phyloP scores from a whole-genome alignment of 1,139 yeast species.

The Ogataea hybrid region DNA sequence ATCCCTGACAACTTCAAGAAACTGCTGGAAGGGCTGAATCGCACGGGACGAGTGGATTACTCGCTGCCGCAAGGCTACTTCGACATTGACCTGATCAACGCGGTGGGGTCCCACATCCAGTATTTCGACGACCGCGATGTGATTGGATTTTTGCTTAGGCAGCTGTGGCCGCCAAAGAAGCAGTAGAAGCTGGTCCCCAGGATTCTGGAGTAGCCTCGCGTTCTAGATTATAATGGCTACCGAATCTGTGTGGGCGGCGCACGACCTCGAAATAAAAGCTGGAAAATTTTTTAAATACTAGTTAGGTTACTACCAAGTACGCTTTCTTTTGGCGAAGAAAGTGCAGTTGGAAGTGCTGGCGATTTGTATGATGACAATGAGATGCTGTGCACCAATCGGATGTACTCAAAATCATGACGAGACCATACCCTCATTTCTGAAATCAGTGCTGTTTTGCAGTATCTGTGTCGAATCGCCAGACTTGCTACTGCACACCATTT shows the following conservation, averaged over 20 bases:
- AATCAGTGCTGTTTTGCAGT: constrained; percentile 1
- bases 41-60: constrained; percentile 79
- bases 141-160: constrained; percentile 71
- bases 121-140: constrained; percentile 87
- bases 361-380: constrained; percentile 31
- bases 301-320: constrained; percentile 1
- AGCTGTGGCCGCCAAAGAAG: constrained; percentile 33
- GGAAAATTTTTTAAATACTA: not conserved
- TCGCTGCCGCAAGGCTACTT: constrained; percentile 75
- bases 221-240: not conserved
- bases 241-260: not conserved
- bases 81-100: constrained; percentile 75
- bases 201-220: not conserved
- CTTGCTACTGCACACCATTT: constrained; percentile 1
- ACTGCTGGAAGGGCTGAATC: constrained; percentile 48
- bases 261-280: constrained; percentile 6
- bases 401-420: constrained; percentile 34
- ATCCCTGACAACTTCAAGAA: constrained; percentile 32
- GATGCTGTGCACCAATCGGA: constrained; percentile 37
- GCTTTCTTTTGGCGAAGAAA: constrained; percentile 5
- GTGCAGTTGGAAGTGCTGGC: constrained; percentile 6
- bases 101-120: constrained; percentile 82
- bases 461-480: not conserved
- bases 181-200: not conserved
- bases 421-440: constrained; percentile 29